These are phyloP conservation scores for Tuber aestivum DNA, from an alignment of 495 filamentous ascomycete genomes.

Conservation along the genomic window DNA sequence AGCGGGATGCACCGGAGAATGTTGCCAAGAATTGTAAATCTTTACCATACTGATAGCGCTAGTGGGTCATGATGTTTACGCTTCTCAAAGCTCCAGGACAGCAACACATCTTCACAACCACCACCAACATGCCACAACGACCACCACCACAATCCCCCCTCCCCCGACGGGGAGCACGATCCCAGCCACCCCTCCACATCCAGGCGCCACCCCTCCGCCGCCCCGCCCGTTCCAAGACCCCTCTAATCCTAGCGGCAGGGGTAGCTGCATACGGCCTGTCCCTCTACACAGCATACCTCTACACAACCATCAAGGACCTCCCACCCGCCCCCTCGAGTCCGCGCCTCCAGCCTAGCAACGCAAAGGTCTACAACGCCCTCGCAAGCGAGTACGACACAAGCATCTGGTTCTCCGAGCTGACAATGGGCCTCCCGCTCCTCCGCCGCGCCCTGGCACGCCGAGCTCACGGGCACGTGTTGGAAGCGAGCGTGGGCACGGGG, in stretches of 20 bases:
- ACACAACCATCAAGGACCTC: slow-evolving; percentile 46
- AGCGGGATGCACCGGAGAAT: not conserved
- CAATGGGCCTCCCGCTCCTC: slow-evolving; percentile 58
- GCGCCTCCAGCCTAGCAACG: slow-evolving; percentile 50
- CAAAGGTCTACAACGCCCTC: slow-evolving; percentile 54
- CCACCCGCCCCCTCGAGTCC: slow-evolving; percentile 29
- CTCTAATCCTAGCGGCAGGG: slow-evolving; percentile 28
- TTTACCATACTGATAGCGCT: not conserved
- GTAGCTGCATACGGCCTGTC: slow-evolving; percentile 49
- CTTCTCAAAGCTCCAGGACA: not conserved
- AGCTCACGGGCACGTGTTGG: slow-evolving; percentile 73
- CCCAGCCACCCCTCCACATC: not conserved
- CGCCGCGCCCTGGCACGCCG: slow-evolving; percentile 56
- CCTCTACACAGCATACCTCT: slow-evolving; percentile 53
- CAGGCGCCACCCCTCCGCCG: not conserved
- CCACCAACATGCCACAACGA: not conserved
- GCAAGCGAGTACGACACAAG: slow-evolving; percentile 58
- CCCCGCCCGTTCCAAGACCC: not conserved
- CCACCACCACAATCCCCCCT: not conserved
- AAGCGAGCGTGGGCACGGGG: slow-evolving; percentile 87
- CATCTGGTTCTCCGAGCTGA: slow-evolving; percentile 60
- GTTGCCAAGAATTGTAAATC: not conserved
- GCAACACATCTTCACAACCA: not conserved
- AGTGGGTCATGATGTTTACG: not conserved
- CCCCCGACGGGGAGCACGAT: not conserved